Evolutionary conservation across 139 green algal genomes (phyloP).

Genomic region (Micractinium sp.): DNA sequence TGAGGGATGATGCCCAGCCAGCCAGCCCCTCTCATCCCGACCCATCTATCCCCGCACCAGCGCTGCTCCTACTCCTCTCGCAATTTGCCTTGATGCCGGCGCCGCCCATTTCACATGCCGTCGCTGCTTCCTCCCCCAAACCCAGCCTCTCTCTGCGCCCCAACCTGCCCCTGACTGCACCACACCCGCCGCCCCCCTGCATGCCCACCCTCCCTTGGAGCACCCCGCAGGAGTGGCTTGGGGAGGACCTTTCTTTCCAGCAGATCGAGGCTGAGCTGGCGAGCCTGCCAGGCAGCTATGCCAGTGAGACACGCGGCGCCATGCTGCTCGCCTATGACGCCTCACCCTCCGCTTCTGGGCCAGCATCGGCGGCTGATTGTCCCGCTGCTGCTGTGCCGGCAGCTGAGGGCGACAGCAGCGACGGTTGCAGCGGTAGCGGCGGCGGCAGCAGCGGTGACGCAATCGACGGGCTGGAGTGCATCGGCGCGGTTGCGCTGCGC

Average conservation of each 20-base stretch:
- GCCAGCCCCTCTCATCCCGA: no score
- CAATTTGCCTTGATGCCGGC: no score
- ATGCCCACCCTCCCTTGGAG: no score
- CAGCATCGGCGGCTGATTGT: no score
- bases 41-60: no score
- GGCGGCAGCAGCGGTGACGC: not conserved
- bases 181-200: no score
- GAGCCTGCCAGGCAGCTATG: conserved; percentile 44
- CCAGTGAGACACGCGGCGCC: not conserved
- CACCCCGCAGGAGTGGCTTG: conserved; percentile 36
- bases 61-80: no score
- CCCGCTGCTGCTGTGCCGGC: not conserved
- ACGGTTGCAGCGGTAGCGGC: not conserved
- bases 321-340: conserved; percentile 42
- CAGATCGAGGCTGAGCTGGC: conserved; percentile 36
- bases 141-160: not conserved
- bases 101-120: not conserved
- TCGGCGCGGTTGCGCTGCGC: conserved; percentile 44
- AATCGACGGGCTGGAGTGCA: not conserved
- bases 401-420: not conserved
- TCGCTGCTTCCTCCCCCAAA: not conserved
- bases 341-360: no score
- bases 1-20: no score
- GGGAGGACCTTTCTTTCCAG: conserved; percentile 48
- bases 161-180: not conserved